phyloP scores from a whole-genome alignment of 2,329 filamentous ascomycete species.

The Phialophora tarda region DNA sequence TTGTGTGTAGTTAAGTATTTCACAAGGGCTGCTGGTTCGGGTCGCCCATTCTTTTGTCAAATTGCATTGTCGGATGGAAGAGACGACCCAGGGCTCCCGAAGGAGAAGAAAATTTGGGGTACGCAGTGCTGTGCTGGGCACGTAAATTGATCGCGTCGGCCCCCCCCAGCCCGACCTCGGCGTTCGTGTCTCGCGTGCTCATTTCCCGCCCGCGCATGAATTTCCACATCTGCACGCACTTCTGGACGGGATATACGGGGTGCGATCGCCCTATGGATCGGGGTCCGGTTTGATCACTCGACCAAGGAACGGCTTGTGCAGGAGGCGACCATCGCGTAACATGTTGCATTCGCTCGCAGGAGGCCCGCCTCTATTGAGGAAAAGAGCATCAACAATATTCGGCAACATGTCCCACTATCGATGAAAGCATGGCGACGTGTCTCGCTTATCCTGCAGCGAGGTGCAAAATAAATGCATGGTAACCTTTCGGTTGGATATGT shows the following conservation, averaged over 20 bases:
- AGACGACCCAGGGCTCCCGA: neutral
- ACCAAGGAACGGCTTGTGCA: neutral
- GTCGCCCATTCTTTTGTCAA: neutral
- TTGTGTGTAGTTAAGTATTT: neutral
- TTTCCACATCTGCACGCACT: slow-evolving; percentile 10
- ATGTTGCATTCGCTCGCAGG: neutral
- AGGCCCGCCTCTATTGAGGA: neutral
- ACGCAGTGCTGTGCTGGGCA: too few species aligned
- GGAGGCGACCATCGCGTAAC: neutral
- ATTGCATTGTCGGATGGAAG: neutral
- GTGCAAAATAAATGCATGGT: neutral
- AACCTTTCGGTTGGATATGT: slow-evolving; percentile 4
- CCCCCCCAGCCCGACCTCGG: neutral
- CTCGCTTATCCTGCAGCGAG: slow-evolving; percentile 9
- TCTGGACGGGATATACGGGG: neutral
- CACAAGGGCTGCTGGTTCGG: neutral
- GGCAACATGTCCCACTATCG: neutral
- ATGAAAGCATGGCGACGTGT: neutral
- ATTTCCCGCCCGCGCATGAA: neutral
- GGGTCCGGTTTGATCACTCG: neutral
- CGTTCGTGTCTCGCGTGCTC: slow-evolving; percentile 7
- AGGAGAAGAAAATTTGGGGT: neutral
- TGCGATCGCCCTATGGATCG: neutral
- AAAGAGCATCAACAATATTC: neutral
- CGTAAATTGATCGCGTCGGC: neutral